A percentile compares a stretch with the other conserved stretches of the same genome.
Evolutionary conservation across 2,329 filamentous ascomycete species (phyloP).

Genomic region (Cyanodermella asteris): DNA sequence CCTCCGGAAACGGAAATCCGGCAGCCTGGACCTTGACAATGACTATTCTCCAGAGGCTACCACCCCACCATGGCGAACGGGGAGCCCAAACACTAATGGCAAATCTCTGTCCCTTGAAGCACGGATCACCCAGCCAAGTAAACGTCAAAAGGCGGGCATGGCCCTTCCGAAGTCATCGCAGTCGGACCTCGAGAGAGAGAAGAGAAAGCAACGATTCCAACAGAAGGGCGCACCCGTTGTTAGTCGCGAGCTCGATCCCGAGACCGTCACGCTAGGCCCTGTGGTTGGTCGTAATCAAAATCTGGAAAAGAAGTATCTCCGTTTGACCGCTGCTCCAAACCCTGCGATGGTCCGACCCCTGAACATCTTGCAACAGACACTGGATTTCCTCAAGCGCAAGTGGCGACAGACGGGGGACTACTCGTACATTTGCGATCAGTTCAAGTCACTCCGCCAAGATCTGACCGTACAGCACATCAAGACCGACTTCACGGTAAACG

Average conservation of each 20-base stretch:
- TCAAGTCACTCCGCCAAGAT: conserved; percentile 95
- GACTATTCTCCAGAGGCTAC: conserved; percentile 28
- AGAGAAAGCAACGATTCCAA: conserved; percentile 64
- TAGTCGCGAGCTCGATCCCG: conserved; percentile 18
- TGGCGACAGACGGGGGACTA: conserved; percentile 92
- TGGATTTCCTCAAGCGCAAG: conserved; percentile 80
- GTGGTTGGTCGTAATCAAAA: conserved; percentile 67
- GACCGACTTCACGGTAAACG: conserved; percentile 85
- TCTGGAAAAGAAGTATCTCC: conserved; percentile 86
- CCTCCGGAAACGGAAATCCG: conserved; percentile 66
- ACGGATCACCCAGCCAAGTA: conserved; percentile 45
- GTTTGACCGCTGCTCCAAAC: conserved; percentile 74
- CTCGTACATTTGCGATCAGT: conserved; percentile 94
- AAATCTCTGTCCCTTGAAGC: too few relatives aligned
- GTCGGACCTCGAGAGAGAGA: conserved; percentile 70
- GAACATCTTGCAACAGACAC: conserved; percentile 53
- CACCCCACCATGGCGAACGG: conserved; percentile 52
- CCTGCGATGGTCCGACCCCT: conserved; percentile 75
- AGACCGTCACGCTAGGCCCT: conserved; percentile 35
- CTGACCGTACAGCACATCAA: conserved; percentile 93
- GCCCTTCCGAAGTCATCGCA: conserved; percentile 47
- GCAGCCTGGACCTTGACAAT: conserved; percentile 34
- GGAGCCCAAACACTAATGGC: conserved; percentile 30
- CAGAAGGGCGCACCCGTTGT: conserved; percentile 12
- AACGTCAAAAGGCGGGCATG: conserved; percentile 25